A percentile compares a stretch with the other conserved stretches of the same genome.
These are phyloP conservation scores for Urostyla sp. DNA, from an alignment of 73 alveolate genomes.

Conservation along the genomic window DNA sequence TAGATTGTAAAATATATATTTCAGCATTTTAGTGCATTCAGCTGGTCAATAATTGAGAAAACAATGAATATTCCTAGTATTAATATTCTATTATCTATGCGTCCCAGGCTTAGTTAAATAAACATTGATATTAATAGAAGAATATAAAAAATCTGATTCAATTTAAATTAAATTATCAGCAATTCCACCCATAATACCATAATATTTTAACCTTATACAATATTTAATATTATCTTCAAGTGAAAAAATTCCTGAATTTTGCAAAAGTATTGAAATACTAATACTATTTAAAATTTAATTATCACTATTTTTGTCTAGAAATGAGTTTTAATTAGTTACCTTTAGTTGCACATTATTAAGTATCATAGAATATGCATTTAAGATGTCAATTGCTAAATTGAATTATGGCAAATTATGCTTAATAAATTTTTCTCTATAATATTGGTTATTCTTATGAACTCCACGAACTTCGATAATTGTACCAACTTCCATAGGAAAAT, in stretches of 20 bases:
- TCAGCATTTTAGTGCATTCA: constrained; percentile 42
- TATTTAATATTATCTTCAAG: constrained; percentile 10
- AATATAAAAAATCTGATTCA: constrained; percentile 1
- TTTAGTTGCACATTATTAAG: constrained; percentile 30
- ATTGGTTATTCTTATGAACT: background rate
- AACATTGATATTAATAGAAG: background rate
- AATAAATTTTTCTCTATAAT: constrained; percentile 1
- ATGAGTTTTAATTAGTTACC: background rate
- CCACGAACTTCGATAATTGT: constrained; percentile 35
- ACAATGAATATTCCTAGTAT: constrained; percentile 8
- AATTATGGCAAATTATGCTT: constrained; percentile 11
- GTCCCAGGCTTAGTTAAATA: constrained; percentile 34
- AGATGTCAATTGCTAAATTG: background rate
- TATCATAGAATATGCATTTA: constrained; percentile 24
- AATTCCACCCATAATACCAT: constrained; percentile 16
- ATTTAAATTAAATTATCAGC: background rate
- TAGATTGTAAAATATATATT: constrained; percentile 21
- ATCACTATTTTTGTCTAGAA: constrained; percentile 5
- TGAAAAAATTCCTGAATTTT: background rate
- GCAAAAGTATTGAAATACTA: constrained; percentile 5
- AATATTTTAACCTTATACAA: background rate
- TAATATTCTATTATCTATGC: background rate
- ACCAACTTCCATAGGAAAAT: background rate
- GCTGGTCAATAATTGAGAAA: constrained; percentile 27
- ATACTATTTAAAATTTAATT: background rate